phyloP scores from a whole-genome alignment of 345 rosid genomes.

The Schrenkiella parvula region DNA sequence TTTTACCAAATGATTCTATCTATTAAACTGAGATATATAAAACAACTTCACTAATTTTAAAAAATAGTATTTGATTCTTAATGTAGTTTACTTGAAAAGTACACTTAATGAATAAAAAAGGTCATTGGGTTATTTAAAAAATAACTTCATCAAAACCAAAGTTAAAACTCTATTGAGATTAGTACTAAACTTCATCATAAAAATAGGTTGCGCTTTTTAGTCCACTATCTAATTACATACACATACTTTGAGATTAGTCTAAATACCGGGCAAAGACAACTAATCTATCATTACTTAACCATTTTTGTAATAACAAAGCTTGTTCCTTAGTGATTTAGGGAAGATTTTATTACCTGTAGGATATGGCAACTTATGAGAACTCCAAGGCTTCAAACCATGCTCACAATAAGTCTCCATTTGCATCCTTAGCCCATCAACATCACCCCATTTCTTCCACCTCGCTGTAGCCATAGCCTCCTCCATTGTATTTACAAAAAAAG shows the following conservation, averaged over 20 bases:
- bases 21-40: not conserved
- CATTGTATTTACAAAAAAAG: constrained; percentile 63
- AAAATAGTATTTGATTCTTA: not conserved
- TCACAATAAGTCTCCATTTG: constrained; percentile 95
- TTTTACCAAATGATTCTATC: not conserved
- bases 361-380: constrained; percentile 59
- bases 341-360: constrained; percentile 55
- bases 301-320: not conserved
- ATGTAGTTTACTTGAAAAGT: not conserved
- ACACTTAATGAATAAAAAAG: not conserved
- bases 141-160: not conserved
- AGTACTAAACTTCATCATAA: too few species aligned
- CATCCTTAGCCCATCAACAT: constrained; percentile 45
- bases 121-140: not conserved
- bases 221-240: constrained; percentile 6
- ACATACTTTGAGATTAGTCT: constrained; percentile 6
- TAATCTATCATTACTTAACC: not conserved
- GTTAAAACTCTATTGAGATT: too few species aligned
- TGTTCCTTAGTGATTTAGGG: constrained; percentile 11
- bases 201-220: too few species aligned
- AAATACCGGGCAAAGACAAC: not conserved
- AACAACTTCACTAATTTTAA: not conserved
- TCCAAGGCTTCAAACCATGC: constrained; percentile 83
- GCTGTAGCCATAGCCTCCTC: constrained; percentile 98
- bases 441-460: constrained; percentile 91